phyloP scores from a whole-genome alignment of 139 green algal genomes.

The Asterochloris erici region DNA sequence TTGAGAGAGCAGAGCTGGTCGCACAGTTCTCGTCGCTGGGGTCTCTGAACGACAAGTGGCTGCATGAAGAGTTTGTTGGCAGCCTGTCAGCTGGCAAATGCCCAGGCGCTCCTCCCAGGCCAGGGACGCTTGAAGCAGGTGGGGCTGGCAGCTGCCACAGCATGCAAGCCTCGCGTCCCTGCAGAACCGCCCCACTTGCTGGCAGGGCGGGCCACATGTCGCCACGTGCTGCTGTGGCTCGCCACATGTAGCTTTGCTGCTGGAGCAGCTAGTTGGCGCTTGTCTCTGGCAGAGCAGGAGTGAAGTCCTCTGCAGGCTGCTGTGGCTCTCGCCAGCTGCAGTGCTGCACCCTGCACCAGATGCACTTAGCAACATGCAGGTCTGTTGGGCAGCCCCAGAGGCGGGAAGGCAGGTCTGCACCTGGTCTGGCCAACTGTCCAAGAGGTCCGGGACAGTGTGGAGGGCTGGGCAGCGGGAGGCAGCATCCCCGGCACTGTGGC shows the following conservation, averaged over 20 bases:
- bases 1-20: slow-evolving; percentile 37
- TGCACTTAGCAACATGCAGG: too few relatives aligned
- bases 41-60: slow-evolving; percentile 55
- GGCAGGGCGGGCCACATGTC: too few relatives aligned
- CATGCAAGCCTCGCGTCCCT: too few relatives aligned
- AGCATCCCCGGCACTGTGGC: slow-evolving; percentile 54
- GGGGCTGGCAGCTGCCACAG: neutral
- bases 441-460: slow-evolving; percentile 59
- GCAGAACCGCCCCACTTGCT: too few relatives aligned
- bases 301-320: too few relatives aligned
- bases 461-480: slow-evolving; percentile 65
- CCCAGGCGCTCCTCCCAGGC: neutral
- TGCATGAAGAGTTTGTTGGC: slow-evolving; percentile 52
- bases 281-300: too few relatives aligned
- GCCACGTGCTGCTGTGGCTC: too few relatives aligned
- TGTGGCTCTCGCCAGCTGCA: too few relatives aligned
- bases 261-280: too few relatives aligned
- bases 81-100: slow-evolving; percentile 43
- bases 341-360: too few relatives aligned
- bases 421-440: slow-evolving; percentile 66
- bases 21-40: slow-evolving; percentile 73
- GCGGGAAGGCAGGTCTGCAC: slow-evolving; percentile 20
- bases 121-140: slow-evolving; percentile 6
- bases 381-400: too few relatives aligned
- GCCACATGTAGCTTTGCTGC: too few relatives aligned